A percentile compares a stretch with the other conserved stretches of the same genome.
Evolutionary conservation across 768 basidiomycete genomes (phyloP).

Genomic region (Tephrocybe rancida): DNA sequence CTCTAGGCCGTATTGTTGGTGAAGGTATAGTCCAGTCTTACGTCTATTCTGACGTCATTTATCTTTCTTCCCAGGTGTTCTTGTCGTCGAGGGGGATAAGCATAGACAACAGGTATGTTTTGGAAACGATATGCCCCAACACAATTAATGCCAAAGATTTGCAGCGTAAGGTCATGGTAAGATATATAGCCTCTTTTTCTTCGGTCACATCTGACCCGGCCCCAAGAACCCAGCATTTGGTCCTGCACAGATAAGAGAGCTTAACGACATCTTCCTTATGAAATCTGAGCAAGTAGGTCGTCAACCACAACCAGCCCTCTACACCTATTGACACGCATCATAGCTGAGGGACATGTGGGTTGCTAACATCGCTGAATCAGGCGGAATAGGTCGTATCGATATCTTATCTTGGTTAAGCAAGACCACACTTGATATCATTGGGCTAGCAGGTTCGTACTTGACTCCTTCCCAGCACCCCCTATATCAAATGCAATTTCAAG

Average conservation of each 20-base stretch:
- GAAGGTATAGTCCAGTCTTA: conserved; percentile 24
- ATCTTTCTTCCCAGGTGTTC: conserved; percentile 38
- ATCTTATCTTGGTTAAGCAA: conserved; percentile 66
- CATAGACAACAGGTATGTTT: conserved; percentile 45
- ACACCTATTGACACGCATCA: not conserved
- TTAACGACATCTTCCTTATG: conserved; percentile 57
- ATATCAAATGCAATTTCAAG: conserved; percentile 32
- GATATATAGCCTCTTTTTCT: not conserved
- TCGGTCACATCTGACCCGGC: not conserved
- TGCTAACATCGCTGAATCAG: conserved; percentile 33
- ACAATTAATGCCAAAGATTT: not conserved
- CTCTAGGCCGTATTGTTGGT: conserved; percentile 44
- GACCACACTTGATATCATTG: conserved; percentile 78
- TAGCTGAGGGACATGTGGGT: conserved; percentile 56
- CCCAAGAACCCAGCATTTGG: conserved; percentile 69
- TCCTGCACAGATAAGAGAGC: conserved; percentile 54
- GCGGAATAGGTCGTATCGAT: conserved; percentile 43
- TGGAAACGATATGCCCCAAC: not conserved
- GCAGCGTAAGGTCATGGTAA: conserved; percentile 48
- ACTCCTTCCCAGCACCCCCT: conserved; percentile 12
- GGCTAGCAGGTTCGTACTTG: conserved; percentile 56
- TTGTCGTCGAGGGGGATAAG: conserved; percentile 50
- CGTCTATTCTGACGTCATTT: not conserved
- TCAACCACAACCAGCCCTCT: too few relatives aligned
- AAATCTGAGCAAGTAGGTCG: conserved; percentile 49